phyloP scores from a whole-genome alignment of 768 basidiomycete species.

The Serendipita indica region DNA sequence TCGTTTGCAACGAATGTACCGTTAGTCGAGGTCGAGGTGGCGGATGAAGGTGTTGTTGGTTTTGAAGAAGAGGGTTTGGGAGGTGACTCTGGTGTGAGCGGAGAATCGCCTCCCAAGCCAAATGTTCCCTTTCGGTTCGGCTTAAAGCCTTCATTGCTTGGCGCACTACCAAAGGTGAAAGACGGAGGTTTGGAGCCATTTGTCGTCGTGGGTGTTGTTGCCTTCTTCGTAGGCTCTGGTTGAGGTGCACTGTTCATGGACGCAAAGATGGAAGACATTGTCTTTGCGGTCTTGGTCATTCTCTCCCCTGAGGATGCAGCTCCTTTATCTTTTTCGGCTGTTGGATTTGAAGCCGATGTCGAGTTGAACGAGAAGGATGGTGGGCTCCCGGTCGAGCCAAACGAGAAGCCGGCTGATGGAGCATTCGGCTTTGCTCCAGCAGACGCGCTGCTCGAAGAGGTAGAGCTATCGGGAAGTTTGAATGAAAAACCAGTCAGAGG shows the following conservation, averaged over 20 bases:
- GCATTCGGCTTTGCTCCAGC: too few species aligned
- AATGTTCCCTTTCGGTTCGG: background rate
- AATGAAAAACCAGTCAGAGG: too few species aligned
- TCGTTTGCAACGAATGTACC: background rate
- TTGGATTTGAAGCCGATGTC: too few species aligned
- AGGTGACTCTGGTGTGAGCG: background rate
- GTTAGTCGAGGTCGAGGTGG: background rate
- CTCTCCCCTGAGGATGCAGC: too few species aligned
- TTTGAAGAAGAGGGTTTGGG: background rate
- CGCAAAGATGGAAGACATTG: background rate
- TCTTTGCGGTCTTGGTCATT: background rate
- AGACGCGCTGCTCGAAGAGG: too few species aligned
- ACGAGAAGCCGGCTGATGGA: too few species aligned
- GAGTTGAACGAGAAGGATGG: too few species aligned
- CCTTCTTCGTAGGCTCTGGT: background rate
- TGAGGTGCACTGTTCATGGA: background rate
- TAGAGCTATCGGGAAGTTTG: too few species aligned
- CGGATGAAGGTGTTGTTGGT: background rate
- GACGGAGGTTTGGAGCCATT: background rate
- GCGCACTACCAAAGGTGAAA: too few species aligned
- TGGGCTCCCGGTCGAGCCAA: too few species aligned
- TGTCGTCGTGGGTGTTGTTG: background rate
- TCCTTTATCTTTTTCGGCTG: too few species aligned
- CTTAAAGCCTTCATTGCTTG: background rate
- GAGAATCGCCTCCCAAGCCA: background rate